Base-by-base conservation (phyloP, 2,329 filamentous ascomycete species). In the Sporothrix phasma region DNA sequence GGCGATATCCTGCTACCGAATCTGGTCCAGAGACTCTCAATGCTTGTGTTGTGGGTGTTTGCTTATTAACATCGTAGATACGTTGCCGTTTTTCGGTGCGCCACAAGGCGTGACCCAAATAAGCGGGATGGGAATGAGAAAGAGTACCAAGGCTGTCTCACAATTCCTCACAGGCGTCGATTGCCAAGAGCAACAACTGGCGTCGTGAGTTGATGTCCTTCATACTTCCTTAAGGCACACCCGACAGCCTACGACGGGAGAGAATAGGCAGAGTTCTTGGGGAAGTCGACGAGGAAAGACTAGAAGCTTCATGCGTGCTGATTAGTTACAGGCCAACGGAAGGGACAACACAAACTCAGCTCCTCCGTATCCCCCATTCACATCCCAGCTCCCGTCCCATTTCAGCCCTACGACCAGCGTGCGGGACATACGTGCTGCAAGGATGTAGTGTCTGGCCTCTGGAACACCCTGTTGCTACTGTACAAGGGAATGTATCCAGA, bases 391-490 rank as follows among this genome's bases (percentile, higher is more conserved):
- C 37, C 54, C 54, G 54, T 58, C 54, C 15, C 59, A 39, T 61
- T 61, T 61, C 59, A 61, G 59, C 59, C 59, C 51, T 61, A 61
- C 51, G 59, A 49, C 59, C 43, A 61, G n/a, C 26, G 10, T 45
- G 43, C 26, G 26, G 29, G 39, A 61, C 37, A 45, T 3, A 56
- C 51, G 13, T 31, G 31, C 19, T 56, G 37, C 54, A 58, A 29
- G 54, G 54, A 58, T 58, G 5, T 29, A 24, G 22, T 26, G 29
- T 29, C 37, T 43, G 54, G 24, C 34, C 22, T 43, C 13, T 26
- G 37, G 37, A 41, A 26, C 34, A 58, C 4, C 19, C 13, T 29
- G 6, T 22, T 56, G 31, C 51, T 11, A 39, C 51, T 19, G 4
- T 39, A 13, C 34, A n/a, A 22, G 51, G 51, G 51, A 39, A 10